These are phyloP conservation scores for Juncus effusus DNA, from an alignment of 176 grass and related monocot genomes.

Conservation along the genomic window DNA sequence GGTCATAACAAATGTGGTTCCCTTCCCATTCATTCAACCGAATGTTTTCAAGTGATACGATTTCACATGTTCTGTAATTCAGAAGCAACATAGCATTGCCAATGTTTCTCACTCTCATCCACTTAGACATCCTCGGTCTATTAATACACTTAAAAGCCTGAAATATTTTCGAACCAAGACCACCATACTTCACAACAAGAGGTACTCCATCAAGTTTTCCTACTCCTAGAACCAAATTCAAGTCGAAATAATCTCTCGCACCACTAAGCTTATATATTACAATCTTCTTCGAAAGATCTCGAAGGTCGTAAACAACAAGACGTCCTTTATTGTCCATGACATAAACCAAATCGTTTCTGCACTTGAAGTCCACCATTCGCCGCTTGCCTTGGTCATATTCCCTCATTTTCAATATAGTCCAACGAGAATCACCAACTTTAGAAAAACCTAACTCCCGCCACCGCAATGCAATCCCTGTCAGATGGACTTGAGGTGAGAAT, in stretches of 20 bases:
- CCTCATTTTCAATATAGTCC: not conserved
- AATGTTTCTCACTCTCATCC: conserved; percentile 4
- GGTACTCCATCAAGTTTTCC: conserved; percentile 1
- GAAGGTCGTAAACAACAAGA: conserved; percentile 3
- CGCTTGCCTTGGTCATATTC: not conserved
- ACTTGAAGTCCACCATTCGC: not conserved
- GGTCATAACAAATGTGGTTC: conserved; percentile 7
- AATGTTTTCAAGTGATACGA: not conserved
- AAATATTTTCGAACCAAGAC: not conserved
- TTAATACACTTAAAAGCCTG: not conserved
- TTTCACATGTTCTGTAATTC: not conserved
- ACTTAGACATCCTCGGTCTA: not conserved
- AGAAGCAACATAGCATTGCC: conserved; percentile 14
- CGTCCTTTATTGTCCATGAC: not conserved
- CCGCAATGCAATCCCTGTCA: not conserved
- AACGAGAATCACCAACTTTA: not conserved
- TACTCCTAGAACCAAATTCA: conserved; percentile 14
- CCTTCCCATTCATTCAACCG: not conserved
- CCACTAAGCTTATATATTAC: not conserved
- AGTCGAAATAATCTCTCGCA: not conserved
- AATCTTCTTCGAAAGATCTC: not conserved
- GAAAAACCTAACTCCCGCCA: conserved; percentile 3
- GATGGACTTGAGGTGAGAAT: conserved; percentile 10
- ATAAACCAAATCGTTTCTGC: not conserved
- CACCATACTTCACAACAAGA: not conserved